Conservation (phyloP, 139 green algal genomes). For the Closterium sp. region DNA sequence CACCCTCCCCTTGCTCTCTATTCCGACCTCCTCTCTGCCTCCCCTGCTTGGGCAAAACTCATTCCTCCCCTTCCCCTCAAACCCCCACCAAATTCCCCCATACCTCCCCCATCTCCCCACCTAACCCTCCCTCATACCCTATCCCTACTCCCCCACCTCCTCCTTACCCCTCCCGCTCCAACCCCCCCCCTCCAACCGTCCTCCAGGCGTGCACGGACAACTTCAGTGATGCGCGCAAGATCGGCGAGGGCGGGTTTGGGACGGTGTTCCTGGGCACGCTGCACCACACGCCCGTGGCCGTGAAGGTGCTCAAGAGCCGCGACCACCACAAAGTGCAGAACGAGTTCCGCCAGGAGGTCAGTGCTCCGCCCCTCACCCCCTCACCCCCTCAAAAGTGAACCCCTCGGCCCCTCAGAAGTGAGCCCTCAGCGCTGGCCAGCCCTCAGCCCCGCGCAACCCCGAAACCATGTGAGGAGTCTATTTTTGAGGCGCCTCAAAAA, state of each 20-base stretch:
- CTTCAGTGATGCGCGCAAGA: not conserved
- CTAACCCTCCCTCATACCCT: not conserved
- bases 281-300: not conserved
- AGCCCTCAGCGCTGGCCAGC: too few relatives aligned
- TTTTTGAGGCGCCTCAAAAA: too few relatives aligned
- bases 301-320: constrained; percentile 11
- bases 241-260: not conserved
- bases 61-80: too few relatives aligned
- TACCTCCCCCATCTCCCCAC: not conserved
- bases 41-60: too few relatives aligned
- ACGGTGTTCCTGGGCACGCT: not conserved
- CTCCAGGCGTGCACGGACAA: not conserved
- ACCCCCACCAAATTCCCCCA: not conserved
- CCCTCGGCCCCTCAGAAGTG: too few relatives aligned
- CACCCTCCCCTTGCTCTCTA: too few relatives aligned
- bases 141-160: not conserved
- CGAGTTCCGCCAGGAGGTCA: not conserved
- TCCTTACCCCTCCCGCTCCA: not conserved
- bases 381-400: too few relatives aligned
- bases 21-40: too few relatives aligned
- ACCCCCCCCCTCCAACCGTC: not conserved
- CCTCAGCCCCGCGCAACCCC: too few relatives aligned
- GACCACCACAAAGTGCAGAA: not conserved
- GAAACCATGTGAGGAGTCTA: too few relatives aligned
- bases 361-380: too few relatives aligned